These are phyloP conservation scores for Fusarium clavum DNA, from an alignment of 2,329 filamentous ascomycete species.

Conservation along the genomic window DNA sequence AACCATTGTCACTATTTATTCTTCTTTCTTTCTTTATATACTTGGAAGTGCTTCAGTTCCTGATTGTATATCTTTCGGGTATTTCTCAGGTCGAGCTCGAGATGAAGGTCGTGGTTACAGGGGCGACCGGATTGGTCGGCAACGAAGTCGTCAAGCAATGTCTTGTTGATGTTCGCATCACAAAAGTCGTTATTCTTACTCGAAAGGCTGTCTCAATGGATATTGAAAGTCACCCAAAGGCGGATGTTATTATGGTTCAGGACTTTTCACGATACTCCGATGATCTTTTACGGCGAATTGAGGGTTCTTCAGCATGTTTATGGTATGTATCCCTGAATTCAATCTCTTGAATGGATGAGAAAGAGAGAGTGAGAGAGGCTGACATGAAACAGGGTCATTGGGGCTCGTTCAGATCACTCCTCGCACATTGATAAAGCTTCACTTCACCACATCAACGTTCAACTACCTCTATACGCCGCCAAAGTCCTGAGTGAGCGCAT, in stretches of 20 bases:
- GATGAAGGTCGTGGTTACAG: constrained; percentile 70
- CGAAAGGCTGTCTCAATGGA: constrained; percentile 59
- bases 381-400: constrained; percentile 53
- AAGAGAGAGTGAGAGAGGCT: neutral
- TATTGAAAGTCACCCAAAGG: constrained; percentile 59
- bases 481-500: constrained; percentile 59
- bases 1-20: constrained; percentile 12
- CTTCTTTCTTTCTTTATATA: neutral
- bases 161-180: constrained; percentile 62
- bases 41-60: neutral
- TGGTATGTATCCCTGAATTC: constrained; percentile 61
- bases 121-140: constrained; percentile 69
- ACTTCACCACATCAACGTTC: constrained; percentile 65
- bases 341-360: neutral
- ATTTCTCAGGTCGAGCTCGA: neutral
- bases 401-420: constrained; percentile 59
- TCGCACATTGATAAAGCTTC: constrained; percentile 57
- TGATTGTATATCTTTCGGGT: neutral
- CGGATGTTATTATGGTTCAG: constrained; percentile 61
- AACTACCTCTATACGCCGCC: constrained; percentile 71
- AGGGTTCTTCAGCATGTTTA: constrained; percentile 70
- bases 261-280: constrained; percentile 66
- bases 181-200: constrained; percentile 62
- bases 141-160: constrained; percentile 63
- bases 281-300: constrained; percentile 49